These are phyloP conservation scores for Ammopiptanthus mongolicus DNA, from an alignment of 306 rosid genomes.

Conservation along the genomic window DNA sequence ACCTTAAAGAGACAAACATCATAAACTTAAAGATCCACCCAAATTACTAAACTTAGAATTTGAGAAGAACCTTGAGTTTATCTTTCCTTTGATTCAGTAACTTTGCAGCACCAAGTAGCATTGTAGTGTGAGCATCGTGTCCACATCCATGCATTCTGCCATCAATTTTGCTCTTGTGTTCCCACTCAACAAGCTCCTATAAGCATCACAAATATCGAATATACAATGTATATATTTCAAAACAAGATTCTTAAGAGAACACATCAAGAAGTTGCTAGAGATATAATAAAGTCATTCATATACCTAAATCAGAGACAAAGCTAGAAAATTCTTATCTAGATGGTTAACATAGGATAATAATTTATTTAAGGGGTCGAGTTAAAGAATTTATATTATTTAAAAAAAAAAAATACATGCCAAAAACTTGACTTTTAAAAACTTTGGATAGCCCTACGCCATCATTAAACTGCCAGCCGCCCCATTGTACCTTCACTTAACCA, in stretches of 20 bases:
- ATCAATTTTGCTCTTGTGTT: slow-evolving; percentile 65
- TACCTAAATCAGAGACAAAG: neutral
- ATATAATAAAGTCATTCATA: neutral
- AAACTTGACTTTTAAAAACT: too few species aligned
- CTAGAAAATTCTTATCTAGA: neutral
- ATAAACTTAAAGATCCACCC: neutral
- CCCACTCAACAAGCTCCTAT: slow-evolving; percentile 84
- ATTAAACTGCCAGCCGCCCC: too few species aligned
- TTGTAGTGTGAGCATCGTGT: slow-evolving; percentile 72
- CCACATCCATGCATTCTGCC: slow-evolving; percentile 81
- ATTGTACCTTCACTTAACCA: neutral
- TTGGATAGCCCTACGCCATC: too few species aligned
- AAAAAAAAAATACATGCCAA: too few species aligned
- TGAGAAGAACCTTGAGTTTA: slow-evolving; percentile 47
- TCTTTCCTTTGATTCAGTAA: slow-evolving; percentile 50
- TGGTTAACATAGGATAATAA: neutral
- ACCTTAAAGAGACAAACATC: neutral
- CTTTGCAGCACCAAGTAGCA: slow-evolving; percentile 77
- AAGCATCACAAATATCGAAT: slow-evolving; percentile 26
- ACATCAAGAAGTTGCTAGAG: neutral
- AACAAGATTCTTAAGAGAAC: slow-evolving; percentile 16
- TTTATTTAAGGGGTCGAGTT: neutral
- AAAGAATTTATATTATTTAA: neutral
- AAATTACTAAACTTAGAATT: neutral
- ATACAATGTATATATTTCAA: neutral